Percentiles rank a stretch among this genome's conserved stretches.
Evolutionary conservation across 2,329 filamentous ascomycete species (phyloP).

Genomic region (Penicillium sumatraense): DNA sequence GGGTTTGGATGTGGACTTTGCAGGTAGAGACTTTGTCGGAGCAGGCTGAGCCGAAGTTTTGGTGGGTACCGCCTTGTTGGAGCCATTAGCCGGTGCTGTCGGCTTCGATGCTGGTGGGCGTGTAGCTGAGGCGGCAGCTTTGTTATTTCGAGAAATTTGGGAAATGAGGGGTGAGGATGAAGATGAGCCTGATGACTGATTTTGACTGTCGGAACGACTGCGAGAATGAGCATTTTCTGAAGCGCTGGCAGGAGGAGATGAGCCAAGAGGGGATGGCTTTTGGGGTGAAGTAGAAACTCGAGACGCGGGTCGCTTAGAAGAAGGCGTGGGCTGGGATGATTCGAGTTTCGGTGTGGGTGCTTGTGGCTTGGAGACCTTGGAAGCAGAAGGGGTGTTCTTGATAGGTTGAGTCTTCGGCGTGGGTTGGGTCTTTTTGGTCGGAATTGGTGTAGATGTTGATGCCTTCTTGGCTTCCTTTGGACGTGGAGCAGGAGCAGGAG

Average conservation of each 20-base stretch:
- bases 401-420: constrained; percentile 25
- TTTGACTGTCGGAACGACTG: constrained; percentile 45
- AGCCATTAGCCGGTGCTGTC: constrained; percentile 31
- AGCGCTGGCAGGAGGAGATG: constrained; percentile 64
- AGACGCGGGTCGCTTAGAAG: constrained; percentile 43
- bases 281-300: constrained; percentile 58
- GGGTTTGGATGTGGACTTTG: neutral
- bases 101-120: constrained; percentile 26
- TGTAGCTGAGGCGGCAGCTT: constrained; percentile 24
- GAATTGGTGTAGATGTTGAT: constrained; percentile 5
- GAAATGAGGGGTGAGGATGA: constrained; percentile 52
- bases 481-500: constrained; percentile 25
- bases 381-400: constrained; percentile 25
- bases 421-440: constrained; percentile 21
- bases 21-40: neutral
- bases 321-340: constrained; percentile 29
- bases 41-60: neutral
- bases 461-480: constrained; percentile 19
- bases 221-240: constrained; percentile 58
- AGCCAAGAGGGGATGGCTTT: constrained; percentile 66
- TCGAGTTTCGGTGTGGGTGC: constrained; percentile 29
- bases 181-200: constrained; percentile 48
- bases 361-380: constrained; percentile 32
- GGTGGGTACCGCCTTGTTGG: constrained; percentile 27
- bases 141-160: constrained; percentile 38